Base-by-base conservation (phyloP, 169 alveolate genomes). In the Eimeria praecox region DNA sequence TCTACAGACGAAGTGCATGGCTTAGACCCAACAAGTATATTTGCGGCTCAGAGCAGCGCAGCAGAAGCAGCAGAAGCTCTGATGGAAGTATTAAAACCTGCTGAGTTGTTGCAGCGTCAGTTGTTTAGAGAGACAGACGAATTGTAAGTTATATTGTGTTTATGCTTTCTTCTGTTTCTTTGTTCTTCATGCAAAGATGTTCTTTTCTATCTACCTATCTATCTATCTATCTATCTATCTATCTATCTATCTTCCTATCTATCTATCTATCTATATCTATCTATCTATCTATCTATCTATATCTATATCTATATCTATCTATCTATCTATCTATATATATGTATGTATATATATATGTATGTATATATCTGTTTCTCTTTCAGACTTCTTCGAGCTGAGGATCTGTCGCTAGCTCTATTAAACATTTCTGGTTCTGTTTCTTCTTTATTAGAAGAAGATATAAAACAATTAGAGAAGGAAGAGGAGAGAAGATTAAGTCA, bases 1-100 rank as follows among this genome's bases (percentile, higher is more conserved):
- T 18, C 80, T 85, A 62, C 97, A 89, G 97, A 96, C 46, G 96
- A 94, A 73, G 89, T 96, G 6, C 97, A 96, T 73, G 97, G 97
- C 30, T 94, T 97, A 22, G 97, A 97, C 90, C 97, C 97, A 27
- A 52, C 54, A 8, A 33, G 78, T n/a, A 95, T 96, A 78, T 59
- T 82, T 42, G 97, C 97, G 30, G 95, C 97, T 8, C 97, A 97
- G 90, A 93, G 66, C 22, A 94, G 90, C 44, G 96, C 97, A 24
- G 95, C 94, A 20, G 82, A 94, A 10, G 97, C 97, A 30, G 66
- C 94, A 24, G 54, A 89, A 14, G 95, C 93, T 40, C 38, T 94
- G 91, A 82, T 89, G 73, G 88, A 92, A 44, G 77, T 44, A 54
- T 92, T 97, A 33, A 96, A 94, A 52, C 97, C 97, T 35, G 97